phyloP scores from a whole-genome alignment of 2,329 filamentous ascomycete genomes.

The Talaromyces sp. region DNA sequence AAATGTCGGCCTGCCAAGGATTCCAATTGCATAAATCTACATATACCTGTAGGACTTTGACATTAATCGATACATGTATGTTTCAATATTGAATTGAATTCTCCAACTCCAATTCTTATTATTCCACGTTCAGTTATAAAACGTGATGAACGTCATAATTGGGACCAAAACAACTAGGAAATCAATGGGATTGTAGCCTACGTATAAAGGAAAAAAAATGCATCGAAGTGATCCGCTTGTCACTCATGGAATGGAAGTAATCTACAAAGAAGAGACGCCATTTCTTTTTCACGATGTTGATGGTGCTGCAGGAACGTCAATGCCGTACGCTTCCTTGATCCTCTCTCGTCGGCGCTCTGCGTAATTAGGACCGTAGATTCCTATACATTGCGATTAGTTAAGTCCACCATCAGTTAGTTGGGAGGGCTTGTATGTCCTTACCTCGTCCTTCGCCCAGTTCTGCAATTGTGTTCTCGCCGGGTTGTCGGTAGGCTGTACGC shows the following conservation, averaged over 20 bases:
- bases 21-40: no score
- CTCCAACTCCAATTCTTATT: background rate
- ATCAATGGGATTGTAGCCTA: background rate
- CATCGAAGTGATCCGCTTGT: background rate
- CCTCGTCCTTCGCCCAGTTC: constrained; percentile 84
- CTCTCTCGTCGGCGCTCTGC: constrained; percentile 76
- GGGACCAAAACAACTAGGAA: background rate
- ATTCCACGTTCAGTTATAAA: background rate
- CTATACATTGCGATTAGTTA: constrained; percentile 41
- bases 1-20: background rate
- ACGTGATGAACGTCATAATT: background rate
- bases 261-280: constrained; percentile 22
- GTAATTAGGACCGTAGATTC: constrained; percentile 75
- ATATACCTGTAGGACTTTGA: background rate
- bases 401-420: background rate
- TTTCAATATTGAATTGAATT: background rate
- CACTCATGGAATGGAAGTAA: constrained; percentile 14
- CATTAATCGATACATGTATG: background rate
- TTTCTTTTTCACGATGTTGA: constrained; percentile 32
- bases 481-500: constrained; percentile 68
- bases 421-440: constrained; percentile 38
- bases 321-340: constrained; percentile 80
- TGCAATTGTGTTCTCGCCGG: constrained; percentile 72
- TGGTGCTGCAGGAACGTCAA: constrained; percentile 67
- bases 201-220: background rate